Conservation (phyloP, 2,329 filamentous ascomycete species). For the Phaeosphaeriaceae sp. region DNA sequence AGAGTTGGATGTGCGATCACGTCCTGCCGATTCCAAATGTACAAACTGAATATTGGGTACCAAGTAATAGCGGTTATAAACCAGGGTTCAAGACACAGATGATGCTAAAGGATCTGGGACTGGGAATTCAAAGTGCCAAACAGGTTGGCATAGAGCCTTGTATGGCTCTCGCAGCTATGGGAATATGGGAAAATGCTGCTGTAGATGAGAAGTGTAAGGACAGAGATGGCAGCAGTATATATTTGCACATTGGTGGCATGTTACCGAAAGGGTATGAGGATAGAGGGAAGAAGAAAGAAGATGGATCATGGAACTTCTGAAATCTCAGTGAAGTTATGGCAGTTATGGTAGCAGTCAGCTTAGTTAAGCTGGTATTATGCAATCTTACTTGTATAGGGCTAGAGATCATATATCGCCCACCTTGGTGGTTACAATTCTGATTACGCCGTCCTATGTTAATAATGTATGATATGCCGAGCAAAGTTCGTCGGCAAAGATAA, state of each 20-base stretch:
- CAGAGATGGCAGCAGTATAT: constrained; percentile 40
- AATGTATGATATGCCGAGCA: background rate
- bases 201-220: constrained; percentile 31
- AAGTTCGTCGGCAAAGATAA: background rate
- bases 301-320: constrained; percentile 34
- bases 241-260: constrained; percentile 37
- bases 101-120: constrained; percentile 43
- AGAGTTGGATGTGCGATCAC: constrained; percentile 45
- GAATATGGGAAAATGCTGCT: constrained; percentile 33
- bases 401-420: no score
- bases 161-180: constrained; percentile 39
- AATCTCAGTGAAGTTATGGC: background rate
- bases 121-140: constrained; percentile 36
- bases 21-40: constrained; percentile 43
- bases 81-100: constrained; percentile 45
- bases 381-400: no score
- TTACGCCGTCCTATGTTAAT: constrained; percentile 1
- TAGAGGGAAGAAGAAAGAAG: constrained; percentile 25
- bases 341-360: background rate
- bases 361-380: background rate
- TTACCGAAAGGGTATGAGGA: constrained; percentile 37
- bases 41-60: constrained; percentile 35
- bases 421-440: background rate
- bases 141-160: constrained; percentile 31
- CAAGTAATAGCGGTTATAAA: constrained; percentile 41